A percentile compares a stretch with the other conserved stretches of the same genome.
Evolutionary conservation across 345 rosid genomes (phyloP).

Genomic region (Lenwebbia sp.): DNA sequence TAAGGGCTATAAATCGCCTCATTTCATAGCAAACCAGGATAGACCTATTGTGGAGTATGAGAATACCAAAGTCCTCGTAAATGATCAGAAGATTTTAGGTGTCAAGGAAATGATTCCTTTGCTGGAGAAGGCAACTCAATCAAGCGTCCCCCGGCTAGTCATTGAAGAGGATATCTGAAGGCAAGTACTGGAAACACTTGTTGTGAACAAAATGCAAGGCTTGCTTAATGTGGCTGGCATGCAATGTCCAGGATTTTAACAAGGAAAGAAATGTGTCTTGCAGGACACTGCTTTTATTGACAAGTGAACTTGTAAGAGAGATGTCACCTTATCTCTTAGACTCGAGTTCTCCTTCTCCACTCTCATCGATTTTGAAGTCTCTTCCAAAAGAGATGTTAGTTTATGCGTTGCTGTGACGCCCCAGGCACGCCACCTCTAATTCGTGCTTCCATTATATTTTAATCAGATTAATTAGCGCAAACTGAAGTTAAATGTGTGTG

Average conservation of each 20-base stretch:
- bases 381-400: too few relatives aligned
- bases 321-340: too few relatives aligned
- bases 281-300: neutral
- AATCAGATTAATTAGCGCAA: too few relatives aligned
- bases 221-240: neutral
- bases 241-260: constrained; percentile 48
- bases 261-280: constrained; percentile 67
- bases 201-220: neutral
- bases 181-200: constrained; percentile 46
- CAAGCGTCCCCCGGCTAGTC: constrained; percentile 68
- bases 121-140: constrained; percentile 60
- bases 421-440: too few relatives aligned
- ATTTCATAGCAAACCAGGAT: constrained; percentile 76
- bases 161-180: constrained; percentile 72
- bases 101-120: constrained; percentile 45
- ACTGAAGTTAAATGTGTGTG: too few relatives aligned
- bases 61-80: constrained; percentile 61
- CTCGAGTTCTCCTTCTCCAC: too few relatives aligned
- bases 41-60: constrained; percentile 36
- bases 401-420: too few relatives aligned
- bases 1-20: constrained; percentile 76
- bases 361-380: too few relatives aligned
- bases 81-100: constrained; percentile 53
- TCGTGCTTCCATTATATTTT: too few relatives aligned
- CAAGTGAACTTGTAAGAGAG: too few relatives aligned